Evolutionary conservation across 2,329 filamentous ascomycete genomes (phyloP).

Genomic region (Colletotrichum simmondsii): DNA sequence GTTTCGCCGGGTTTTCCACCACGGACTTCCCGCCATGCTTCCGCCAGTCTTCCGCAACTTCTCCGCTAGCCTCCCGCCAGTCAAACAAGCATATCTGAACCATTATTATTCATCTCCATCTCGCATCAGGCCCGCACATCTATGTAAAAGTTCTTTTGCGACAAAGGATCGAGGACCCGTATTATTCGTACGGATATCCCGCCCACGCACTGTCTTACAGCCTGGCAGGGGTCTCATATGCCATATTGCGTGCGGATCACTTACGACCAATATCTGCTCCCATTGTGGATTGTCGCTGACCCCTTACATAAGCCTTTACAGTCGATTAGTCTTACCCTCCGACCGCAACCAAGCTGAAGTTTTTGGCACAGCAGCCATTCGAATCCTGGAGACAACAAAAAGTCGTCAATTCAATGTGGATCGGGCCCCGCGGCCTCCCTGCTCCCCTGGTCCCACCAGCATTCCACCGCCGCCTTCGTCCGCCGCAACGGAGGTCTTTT

Average conservation of each 20-base stretch:
- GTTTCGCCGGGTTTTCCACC: background rate
- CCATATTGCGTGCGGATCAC: constrained; percentile 8
- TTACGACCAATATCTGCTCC: background rate
- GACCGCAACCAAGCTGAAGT: background rate
- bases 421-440: background rate
- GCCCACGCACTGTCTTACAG: background rate
- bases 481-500: constrained; percentile 11
- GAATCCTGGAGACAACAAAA: background rate
- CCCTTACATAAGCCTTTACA: constrained; percentile 14
- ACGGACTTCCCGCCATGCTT: background rate
- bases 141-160: background rate
- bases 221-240: background rate
- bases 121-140: constrained; percentile 7
- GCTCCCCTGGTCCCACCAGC: background rate
- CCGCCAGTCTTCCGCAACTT: background rate
- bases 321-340: background rate
- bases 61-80: background rate
- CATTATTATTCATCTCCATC: background rate
- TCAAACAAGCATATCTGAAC: constrained; percentile 22
- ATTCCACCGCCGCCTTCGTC: constrained; percentile 21
- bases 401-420: background rate
- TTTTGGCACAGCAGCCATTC: background rate
- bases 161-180: background rate
- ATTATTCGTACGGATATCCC: background rate
- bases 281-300: background rate